Evolutionary conservation across 805 yeast genomes (phyloP).

Genomic region (Candida stauntonica): DNA sequence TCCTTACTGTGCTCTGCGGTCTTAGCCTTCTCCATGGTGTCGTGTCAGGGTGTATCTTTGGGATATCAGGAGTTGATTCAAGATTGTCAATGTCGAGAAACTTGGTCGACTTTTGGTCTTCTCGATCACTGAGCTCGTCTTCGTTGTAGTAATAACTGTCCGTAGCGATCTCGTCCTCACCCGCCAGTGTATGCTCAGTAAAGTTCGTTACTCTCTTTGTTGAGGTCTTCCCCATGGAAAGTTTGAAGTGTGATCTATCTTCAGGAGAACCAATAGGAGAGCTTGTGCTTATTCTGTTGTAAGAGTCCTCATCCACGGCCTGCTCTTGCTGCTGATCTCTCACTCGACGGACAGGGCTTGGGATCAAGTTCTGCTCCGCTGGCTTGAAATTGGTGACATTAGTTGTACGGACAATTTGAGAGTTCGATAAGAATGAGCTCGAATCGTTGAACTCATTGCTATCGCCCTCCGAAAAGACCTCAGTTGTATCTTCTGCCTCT

Average conservation of each 20-base stretch:
- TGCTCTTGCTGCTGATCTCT: slow-evolving; percentile 2
- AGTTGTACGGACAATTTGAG: slow-evolving; percentile 23
- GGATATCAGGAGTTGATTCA: slow-evolving; percentile 27
- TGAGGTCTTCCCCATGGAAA: slow-evolving; percentile 1
- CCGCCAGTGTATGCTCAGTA: slow-evolving; percentile 1
- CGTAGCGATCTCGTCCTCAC: slow-evolving; percentile 18
- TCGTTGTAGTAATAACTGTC: too few relatives aligned
- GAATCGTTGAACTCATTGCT: slow-evolving; percentile 26
- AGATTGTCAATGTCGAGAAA: slow-evolving; percentile 28
- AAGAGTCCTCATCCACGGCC: not conserved
- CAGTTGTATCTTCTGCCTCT: slow-evolving; percentile 1
- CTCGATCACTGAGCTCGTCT: slow-evolving; percentile 2
- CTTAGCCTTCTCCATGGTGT: slow-evolving; percentile 35
- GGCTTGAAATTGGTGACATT: slow-evolving; percentile 20
- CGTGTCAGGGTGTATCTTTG: slow-evolving; percentile 31
- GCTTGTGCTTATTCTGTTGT: not conserved
- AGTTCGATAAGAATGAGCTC: slow-evolving; percentile 25
- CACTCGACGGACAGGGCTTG: slow-evolving; percentile 22
- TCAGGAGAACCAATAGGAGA: not conserved
- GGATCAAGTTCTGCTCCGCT: slow-evolving; percentile 1
- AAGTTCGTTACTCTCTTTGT: not conserved
- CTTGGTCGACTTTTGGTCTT: slow-evolving; percentile 13
- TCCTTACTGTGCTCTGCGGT: slow-evolving; percentile 19
- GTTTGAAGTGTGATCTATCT: slow-evolving; percentile 5
- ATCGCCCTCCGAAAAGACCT: not conserved